Evolutionary conservation across 441 rosid genomes (phyloP).

Genomic region (Manihot esculenta): DNA sequence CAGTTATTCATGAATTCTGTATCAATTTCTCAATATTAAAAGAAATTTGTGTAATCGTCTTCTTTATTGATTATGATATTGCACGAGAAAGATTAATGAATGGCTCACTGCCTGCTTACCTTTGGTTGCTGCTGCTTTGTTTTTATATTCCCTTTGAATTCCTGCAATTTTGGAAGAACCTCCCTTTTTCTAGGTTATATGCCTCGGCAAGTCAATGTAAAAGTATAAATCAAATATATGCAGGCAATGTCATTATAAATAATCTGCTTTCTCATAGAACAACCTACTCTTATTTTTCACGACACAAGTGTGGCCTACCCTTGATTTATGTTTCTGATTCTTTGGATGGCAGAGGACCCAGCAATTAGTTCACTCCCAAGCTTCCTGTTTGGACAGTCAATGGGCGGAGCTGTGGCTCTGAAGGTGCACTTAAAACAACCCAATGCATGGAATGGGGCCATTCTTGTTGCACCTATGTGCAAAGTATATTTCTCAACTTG

Average conservation of each 20-base stretch:
- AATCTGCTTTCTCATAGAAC: not conserved
- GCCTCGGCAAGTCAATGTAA: not conserved
- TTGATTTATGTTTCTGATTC: conserved; percentile 5
- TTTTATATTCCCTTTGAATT: not conserved
- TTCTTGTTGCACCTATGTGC: conserved; percentile 95
- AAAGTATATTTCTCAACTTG: conserved; percentile 50
- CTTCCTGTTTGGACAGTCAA: conserved; percentile 82
- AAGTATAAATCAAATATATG: not conserved
- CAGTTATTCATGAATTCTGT: not conserved
- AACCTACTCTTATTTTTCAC: not conserved
- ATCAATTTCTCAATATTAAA: not conserved
- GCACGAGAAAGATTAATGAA: not conserved
- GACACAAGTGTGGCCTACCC: not conserved
- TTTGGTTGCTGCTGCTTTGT: not conserved
- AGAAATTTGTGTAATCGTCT: not conserved
- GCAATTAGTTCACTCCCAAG: conserved; percentile 57
- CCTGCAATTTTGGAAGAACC: not conserved
- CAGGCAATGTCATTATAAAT: not conserved
- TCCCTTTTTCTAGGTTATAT: not conserved
- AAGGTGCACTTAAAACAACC: conserved; percentile 88
- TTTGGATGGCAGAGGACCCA: conserved; percentile 52
- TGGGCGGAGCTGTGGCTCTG: conserved; percentile 96
- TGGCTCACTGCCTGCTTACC: not conserved
- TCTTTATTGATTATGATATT: not conserved
- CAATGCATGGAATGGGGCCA: conserved; percentile 77